Conservation (phyloP, 805 yeast species). For the Kluyveromyces siamensis region DNA sequence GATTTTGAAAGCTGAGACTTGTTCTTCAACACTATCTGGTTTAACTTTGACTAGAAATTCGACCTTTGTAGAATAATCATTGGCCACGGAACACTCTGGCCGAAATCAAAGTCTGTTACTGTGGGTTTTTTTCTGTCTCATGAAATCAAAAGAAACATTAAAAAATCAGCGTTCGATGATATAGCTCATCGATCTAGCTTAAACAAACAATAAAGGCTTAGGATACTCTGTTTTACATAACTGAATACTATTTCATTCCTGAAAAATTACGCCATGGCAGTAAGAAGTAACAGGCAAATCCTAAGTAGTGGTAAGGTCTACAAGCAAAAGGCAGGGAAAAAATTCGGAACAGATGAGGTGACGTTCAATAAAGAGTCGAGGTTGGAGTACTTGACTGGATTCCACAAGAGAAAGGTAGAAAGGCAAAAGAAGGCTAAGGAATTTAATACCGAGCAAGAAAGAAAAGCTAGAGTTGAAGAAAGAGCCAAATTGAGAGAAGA, state of each 20-base stretch:
- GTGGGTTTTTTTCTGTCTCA: too few relatives aligned
- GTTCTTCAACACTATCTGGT: too few relatives aligned
- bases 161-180: not conserved
- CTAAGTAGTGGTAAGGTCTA: slow-evolving; percentile 83
- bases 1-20: too few relatives aligned
- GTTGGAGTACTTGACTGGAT: slow-evolving; percentile 82
- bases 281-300: slow-evolving; percentile 60
- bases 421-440: slow-evolving; percentile 82
- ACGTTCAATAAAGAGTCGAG: slow-evolving; percentile 75
- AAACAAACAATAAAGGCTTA: not conserved
- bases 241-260: too few relatives aligned
- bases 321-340: slow-evolving; percentile 55
- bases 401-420: slow-evolving; percentile 85
- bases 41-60: too few relatives aligned
- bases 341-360: slow-evolving; percentile 73
- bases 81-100: too few relatives aligned
- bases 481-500: slow-evolving; percentile 57
- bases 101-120: too few relatives aligned
- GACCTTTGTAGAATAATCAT: too few relatives aligned
- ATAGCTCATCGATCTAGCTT: not conserved
- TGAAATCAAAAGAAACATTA: not conserved
- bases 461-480: slow-evolving; percentile 65
- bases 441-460: slow-evolving; percentile 66
- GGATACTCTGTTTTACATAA: too few relatives aligned
- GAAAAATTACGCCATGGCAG: slow-evolving; percentile 11